Evolutionary conservation across 2,329 filamentous ascomycete genomes (phyloP).

Genomic region (Fusarium oxysporum): DNA sequence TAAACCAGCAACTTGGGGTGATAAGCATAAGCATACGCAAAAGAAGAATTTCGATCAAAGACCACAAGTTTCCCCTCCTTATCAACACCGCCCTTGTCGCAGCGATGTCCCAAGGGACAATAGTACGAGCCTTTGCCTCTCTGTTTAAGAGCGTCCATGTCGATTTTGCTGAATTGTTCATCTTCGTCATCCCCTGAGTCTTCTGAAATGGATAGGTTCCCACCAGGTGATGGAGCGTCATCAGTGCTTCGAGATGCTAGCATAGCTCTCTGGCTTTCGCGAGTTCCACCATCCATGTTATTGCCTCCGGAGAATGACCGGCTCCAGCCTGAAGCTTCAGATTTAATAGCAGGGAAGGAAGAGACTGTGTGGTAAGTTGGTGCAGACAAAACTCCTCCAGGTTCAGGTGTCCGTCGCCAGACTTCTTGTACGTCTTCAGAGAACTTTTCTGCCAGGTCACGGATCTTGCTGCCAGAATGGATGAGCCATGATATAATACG

Average conservation of each 20-base stretch:
- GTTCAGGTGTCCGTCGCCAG: conserved; percentile 44
- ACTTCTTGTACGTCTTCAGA: conserved; percentile 50
- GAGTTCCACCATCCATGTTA: conserved; percentile 39
- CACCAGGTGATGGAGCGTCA: conserved; percentile 25
- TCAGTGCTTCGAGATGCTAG: conserved; percentile 37
- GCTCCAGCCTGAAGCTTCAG: conserved; percentile 32
- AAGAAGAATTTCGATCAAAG: conserved; percentile 58
- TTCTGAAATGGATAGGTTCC: conserved; percentile 46
- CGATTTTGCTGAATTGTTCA: conserved; percentile 51
- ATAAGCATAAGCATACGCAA: conserved; percentile 47
- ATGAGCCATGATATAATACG: conserved; percentile 25
- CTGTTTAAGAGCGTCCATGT: conserved; percentile 55
- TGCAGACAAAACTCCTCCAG: conserved; percentile 17
- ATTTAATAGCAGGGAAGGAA: conserved; percentile 42
- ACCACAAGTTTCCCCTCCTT: conserved; percentile 52
- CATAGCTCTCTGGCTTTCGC: conserved; percentile 40
- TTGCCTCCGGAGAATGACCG: conserved; percentile 25
- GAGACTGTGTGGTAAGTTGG: conserved; percentile 38
- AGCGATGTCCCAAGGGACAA: conserved; percentile 51
- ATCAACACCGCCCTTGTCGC: conserved; percentile 56
- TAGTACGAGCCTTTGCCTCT: conserved; percentile 54
- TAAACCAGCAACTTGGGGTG: conserved; percentile 11
- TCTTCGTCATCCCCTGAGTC: conserved; percentile 50
- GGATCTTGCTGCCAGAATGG: conserved; percentile 47
- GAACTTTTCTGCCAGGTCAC: conserved; percentile 50